These are phyloP conservation scores for Pigoraptor vietnamica DNA, from an alignment of 78 protist species.

Conservation along the genomic window DNA sequence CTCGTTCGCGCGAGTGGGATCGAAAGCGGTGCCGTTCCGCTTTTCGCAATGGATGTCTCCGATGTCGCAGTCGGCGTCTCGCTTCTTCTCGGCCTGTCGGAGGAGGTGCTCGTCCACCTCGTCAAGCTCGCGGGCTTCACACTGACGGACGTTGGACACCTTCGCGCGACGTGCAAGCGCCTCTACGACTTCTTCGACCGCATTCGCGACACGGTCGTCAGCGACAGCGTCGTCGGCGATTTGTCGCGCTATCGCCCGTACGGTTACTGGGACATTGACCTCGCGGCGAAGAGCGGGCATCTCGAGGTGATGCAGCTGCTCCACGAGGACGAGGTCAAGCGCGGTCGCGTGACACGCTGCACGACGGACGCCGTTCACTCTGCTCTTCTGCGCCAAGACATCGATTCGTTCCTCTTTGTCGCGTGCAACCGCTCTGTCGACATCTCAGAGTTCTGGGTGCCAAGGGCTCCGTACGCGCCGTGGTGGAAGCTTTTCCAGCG, in stretches of 20 bases:
- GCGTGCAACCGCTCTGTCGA: neutral
- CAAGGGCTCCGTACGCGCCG: no score
- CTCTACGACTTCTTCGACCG: neutral
- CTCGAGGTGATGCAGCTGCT: neutral
- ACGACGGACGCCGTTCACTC: neutral
- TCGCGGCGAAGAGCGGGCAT: neutral
- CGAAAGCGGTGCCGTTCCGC: no score
- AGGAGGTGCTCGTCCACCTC: neutral
- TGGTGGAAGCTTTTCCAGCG: no score
- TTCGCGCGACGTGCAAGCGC: neutral
- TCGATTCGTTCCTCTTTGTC: neutral
- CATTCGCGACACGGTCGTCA: neutral
- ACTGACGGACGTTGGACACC: neutral
- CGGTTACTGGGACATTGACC: neutral
- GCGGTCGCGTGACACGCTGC: neutral
- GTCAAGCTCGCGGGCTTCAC: neutral
- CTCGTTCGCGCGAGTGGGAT: no score
- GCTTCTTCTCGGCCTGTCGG: neutral
- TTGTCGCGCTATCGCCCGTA: neutral
- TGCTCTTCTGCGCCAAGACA: neutral
- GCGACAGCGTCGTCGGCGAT: neutral
- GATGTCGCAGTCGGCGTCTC: no score
- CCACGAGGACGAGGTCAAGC: neutral
- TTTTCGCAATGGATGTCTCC: neutral
- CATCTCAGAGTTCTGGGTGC: no score